Evolutionary conservation across 495 filamentous ascomycete species (phyloP).

Genomic region (Cudoniella acicularis): DNA sequence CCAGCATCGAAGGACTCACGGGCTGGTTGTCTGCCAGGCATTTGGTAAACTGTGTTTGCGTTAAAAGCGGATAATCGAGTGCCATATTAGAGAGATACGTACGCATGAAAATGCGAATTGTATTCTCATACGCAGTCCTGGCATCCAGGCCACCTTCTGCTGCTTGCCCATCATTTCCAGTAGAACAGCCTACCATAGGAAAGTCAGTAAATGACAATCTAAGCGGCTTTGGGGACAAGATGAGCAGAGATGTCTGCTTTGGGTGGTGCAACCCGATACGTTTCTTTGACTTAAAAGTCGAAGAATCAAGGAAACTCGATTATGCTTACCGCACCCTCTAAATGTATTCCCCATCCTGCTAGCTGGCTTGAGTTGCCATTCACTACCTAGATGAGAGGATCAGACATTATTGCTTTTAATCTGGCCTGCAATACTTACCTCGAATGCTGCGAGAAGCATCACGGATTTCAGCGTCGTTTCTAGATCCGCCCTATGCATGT

Average conservation of each 20-base stretch:
- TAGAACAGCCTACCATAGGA: too few species aligned
- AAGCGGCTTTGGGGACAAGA: too few species aligned
- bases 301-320: too few species aligned
- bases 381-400: constrained; percentile 10
- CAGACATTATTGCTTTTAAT: background rate
- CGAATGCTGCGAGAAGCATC: constrained; percentile 18
- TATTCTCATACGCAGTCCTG: constrained; percentile 11
- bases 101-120: constrained; percentile 17
- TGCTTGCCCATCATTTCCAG: constrained; percentile 5
- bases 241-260: too few species aligned
- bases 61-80: too few species aligned
- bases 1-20: background rate
- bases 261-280: too few species aligned
- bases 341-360: constrained; percentile 13
- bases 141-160: background rate
- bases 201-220: too few species aligned
- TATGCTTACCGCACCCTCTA: constrained; percentile 17
- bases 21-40: constrained; percentile 9
- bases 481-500: constrained; percentile 8
- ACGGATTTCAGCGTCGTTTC: constrained; percentile 11
- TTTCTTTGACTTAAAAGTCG: too few species aligned
- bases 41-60: constrained; percentile 10
- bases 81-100: background rate
- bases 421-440: constrained; percentile 5
- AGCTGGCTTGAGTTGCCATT: background rate